Conservation (phyloP, 2,329 filamentous ascomycete species). For the Colletotrichum kahawae region DNA sequence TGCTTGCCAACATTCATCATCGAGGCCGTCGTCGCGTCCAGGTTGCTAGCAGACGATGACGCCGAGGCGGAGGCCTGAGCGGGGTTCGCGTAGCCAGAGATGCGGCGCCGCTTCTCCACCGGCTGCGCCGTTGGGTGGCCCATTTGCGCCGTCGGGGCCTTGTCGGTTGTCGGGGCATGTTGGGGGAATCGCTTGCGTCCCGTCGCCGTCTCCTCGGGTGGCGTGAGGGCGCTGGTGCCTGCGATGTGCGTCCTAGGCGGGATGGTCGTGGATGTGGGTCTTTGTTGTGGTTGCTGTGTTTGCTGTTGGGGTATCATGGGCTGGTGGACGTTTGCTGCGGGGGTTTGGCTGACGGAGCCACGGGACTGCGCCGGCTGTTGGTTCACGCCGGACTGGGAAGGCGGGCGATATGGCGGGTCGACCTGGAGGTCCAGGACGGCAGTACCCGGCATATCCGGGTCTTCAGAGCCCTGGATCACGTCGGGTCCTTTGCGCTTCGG, state of each 20-base stretch:
- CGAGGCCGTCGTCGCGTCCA: constrained; percentile 28
- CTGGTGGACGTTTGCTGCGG: constrained; percentile 25
- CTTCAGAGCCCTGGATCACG: constrained; percentile 44
- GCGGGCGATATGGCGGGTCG: constrained; percentile 32
- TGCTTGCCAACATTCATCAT: constrained; percentile 25
- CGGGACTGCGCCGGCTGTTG: constrained; percentile 27
- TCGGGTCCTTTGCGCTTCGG: constrained; percentile 55
- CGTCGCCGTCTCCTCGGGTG: constrained; percentile 56
- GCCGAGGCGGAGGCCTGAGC: not conserved
- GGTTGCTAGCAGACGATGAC: constrained; percentile 29
- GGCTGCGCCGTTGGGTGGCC: constrained; percentile 13
- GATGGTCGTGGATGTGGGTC: constrained; percentile 38
- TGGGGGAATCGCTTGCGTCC: constrained; percentile 46
- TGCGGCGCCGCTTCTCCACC: constrained; percentile 39
- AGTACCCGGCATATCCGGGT: constrained; percentile 53
- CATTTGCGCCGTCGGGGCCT: constrained; percentile 19
- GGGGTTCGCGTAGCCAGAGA: constrained; percentile 29
- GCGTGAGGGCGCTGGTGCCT: constrained; percentile 55
- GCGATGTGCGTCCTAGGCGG: constrained; percentile 43
- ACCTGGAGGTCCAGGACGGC: constrained; percentile 50
- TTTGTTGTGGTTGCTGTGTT: constrained; percentile 26
- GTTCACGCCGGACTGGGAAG: constrained; percentile 21
- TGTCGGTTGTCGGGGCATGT: constrained; percentile 20
- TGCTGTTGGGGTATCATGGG: constrained; percentile 27
- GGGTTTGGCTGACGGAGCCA: constrained; percentile 33